Evolutionary conservation across 202 grass and related monocot genomes (phyloP).

Genomic region (Brachypodium distachyon): DNA sequence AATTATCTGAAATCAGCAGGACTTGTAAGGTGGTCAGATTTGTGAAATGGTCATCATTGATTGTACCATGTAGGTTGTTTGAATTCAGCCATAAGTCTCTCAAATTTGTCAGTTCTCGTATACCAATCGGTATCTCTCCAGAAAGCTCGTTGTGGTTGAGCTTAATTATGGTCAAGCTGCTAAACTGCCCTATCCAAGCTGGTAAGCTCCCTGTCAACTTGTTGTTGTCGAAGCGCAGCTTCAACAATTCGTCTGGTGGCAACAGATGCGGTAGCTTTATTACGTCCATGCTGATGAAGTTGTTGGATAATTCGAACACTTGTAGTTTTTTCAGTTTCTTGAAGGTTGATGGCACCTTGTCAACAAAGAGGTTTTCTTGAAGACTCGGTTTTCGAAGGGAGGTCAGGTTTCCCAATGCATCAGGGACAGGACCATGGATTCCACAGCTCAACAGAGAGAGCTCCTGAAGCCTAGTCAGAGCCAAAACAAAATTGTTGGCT

Average conservation of each 20-base stretch:
- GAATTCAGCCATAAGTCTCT: background rate
- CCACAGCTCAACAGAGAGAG: background rate
- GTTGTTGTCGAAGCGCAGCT: background rate
- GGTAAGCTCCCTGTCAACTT: background rate
- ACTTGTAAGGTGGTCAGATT: background rate
- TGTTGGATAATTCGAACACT: background rate
- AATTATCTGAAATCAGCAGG: background rate
- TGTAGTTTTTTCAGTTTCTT: too few relatives aligned
- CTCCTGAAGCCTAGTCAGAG: background rate
- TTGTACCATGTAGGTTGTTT: conserved; percentile 29
- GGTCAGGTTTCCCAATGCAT: background rate
- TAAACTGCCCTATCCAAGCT: background rate
- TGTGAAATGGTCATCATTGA: conserved; percentile 24
- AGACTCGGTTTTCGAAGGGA: background rate
- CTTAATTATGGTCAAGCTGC: background rate
- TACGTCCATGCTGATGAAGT: background rate
- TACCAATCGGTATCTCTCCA: conserved; percentile 4
- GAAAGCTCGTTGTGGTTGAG: background rate
- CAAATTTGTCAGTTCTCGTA: conserved; percentile 12
- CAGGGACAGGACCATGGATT: background rate
- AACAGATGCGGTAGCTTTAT: background rate
- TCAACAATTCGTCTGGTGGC: background rate
- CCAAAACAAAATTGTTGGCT: background rate
- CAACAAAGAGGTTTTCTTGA: background rate
- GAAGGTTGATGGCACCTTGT: background rate